Conservation (phyloP, 805 yeast genomes). For the Spathaspora girioi region DNA sequence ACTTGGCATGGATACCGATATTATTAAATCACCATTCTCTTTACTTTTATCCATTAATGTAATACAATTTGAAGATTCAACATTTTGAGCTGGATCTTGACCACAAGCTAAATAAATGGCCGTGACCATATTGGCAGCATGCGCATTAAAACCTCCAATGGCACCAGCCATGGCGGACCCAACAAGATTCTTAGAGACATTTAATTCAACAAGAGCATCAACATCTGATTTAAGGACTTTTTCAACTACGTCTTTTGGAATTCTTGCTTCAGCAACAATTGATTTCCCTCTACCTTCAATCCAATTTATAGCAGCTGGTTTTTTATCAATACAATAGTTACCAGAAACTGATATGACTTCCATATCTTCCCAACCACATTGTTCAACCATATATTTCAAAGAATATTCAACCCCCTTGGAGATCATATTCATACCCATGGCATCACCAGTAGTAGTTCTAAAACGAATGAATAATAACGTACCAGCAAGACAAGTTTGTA, state of each 20-base stretch:
- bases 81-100: slow-evolving; percentile 99
- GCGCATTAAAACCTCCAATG: slow-evolving; percentile 97
- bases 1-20: slow-evolving; percentile 98
- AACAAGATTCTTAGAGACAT: slow-evolving; percentile 81
- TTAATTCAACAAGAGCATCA: slow-evolving; percentile 85
- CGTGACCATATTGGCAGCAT: slow-evolving; percentile 94
- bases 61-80: slow-evolving; percentile 95
- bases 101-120: slow-evolving; percentile 95
- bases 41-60: slow-evolving; percentile 72
- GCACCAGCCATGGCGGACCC: slow-evolving; percentile 99
- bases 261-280: slow-evolving; percentile 91
- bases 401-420: slow-evolving; percentile 95
- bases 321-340: slow-evolving; percentile 96
- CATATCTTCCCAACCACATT: slow-evolving; percentile 94
- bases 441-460: slow-evolving; percentile 99
- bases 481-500: slow-evolving; percentile 94
- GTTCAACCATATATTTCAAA: slow-evolving; percentile 77
- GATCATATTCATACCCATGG: slow-evolving; percentile 99
- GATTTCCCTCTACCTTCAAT: slow-evolving; percentile 98
- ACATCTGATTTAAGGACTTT: slow-evolving; percentile 89
- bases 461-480: slow-evolving; percentile 83
- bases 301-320: slow-evolving; percentile 98
- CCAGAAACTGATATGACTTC: slow-evolving; percentile 89
- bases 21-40: slow-evolving; percentile 71
- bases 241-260: slow-evolving; percentile 77